Base-by-base conservation (phyloP, 2,329 filamentous ascomycete genomes). In the Seiridium cupressi region DNA sequence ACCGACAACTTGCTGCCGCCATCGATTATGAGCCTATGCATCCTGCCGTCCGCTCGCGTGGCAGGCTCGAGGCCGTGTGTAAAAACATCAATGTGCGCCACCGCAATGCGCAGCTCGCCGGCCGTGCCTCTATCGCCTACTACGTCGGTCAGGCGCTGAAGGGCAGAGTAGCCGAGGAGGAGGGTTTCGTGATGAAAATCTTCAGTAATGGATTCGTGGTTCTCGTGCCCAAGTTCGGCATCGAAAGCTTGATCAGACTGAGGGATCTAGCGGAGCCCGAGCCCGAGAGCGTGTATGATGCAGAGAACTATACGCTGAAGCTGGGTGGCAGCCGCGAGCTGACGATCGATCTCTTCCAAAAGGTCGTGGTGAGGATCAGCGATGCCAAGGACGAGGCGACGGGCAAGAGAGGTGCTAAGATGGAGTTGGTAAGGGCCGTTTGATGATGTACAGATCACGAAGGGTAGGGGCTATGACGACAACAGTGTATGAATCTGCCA, bases 81-180 rank as follows among this genome's bases (percentile, higher is more conserved):
- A 93, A 93, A 76, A 99, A 99, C 79, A 97, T 99, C 84, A 99
- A 99, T 75, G 89, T 95, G 60, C 89, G 95, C 6, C 95, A 99
- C 76, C 92, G 95, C 71, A 99, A 99, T 75, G 95, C 95, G 38
- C 95, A 99, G 77, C 89, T 96, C 77, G 95, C 95, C 3, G 94
- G 94, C 42, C 88, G 95, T 61, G 94, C 95, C 34, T 95, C 90
- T 67, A 93, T 99, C 64, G 93, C 97, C 68, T 99, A 98, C 79
- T 99, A 98, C 73, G 95, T 99, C 54, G 95, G 95, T 0, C 95
- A 99, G 78, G 93, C 94, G 10, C 88, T 99, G 59, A 95, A 95
- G 78, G 92, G 85, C 63, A 80, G 81, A 65, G 81, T 85, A 36
- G 85, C 86, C 6, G 89, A 93, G 68, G 93, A 97, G 74, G 93